Conservation (phyloP, 768 basidiomycete species). For the Leccinum pellstonianum region DNA sequence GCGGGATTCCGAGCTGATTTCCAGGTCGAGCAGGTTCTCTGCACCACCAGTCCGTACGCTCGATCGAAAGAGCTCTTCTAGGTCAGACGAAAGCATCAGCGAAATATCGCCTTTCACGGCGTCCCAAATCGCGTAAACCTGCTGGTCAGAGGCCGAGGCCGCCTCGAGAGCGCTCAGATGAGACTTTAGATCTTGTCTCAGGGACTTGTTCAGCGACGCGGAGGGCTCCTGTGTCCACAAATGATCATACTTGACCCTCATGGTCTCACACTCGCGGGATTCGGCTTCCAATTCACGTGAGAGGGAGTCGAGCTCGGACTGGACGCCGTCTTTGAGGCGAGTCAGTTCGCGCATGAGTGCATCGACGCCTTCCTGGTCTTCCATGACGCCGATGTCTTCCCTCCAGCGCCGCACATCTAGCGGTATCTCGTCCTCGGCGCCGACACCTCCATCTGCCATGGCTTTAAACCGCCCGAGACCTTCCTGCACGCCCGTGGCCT, state of each 20-base stretch:
- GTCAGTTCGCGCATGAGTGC: constrained; percentile 57
- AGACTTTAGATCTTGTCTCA: constrained; percentile 78
- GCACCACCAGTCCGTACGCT: constrained; percentile 41
- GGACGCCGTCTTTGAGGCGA: constrained; percentile 56
- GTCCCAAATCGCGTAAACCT: constrained; percentile 74
- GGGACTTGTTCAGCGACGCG: constrained; percentile 63
- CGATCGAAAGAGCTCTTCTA: constrained; percentile 64
- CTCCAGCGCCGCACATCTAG: constrained; percentile 70
- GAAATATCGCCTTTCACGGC: constrained; percentile 62
- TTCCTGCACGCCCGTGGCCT: constrained; percentile 76
- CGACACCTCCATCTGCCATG: constrained; percentile 59
- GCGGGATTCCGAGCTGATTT: constrained; percentile 57
- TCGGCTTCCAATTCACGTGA: constrained; percentile 76
- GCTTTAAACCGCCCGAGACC: constrained; percentile 66
- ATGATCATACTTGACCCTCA: constrained; percentile 85
- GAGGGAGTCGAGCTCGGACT: constrained; percentile 58
- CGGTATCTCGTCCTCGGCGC: constrained; percentile 63
- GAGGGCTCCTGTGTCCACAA: constrained; percentile 86
- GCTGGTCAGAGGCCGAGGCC: constrained; percentile 74
- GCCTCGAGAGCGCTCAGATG: constrained; percentile 71
- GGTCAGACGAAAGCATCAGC: constrained; percentile 55
- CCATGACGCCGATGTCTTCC: constrained; percentile 69
- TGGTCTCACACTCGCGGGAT: constrained; percentile 81
- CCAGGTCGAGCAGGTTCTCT: constrained; percentile 69
- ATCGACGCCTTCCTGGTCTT: constrained; percentile 69